Evolutionary conservation across 257 asterid genomes (phyloP).

Genomic region (Osmanthus fragrans): DNA sequence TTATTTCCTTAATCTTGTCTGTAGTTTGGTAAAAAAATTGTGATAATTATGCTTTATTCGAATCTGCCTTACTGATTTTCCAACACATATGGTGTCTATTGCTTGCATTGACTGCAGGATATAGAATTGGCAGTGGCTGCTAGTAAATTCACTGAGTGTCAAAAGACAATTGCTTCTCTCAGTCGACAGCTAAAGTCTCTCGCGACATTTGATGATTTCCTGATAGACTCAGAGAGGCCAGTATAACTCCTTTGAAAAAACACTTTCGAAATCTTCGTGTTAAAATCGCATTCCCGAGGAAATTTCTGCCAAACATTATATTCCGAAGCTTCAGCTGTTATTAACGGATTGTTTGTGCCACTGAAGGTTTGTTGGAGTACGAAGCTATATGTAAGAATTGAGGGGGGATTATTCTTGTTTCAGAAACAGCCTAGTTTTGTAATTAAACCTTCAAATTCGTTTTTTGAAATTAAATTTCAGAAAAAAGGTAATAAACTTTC

Average conservation of each 20-base stretch:
- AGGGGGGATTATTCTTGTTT: not conserved
- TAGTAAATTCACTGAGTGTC: slow-evolving; percentile 45
- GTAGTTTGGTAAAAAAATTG: too few relatives aligned
- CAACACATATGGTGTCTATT: not conserved
- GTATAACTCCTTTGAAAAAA: not conserved
- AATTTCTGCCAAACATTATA: not conserved
- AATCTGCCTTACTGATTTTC: too few relatives aligned
- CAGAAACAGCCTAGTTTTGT: not conserved
- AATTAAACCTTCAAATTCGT: not conserved
- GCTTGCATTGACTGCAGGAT: slow-evolving; percentile 31
- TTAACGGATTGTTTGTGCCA: not conserved
- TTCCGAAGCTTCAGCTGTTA: slow-evolving; percentile 6
- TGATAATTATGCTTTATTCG: too few relatives aligned
- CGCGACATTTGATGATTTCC: slow-evolving; percentile 38
- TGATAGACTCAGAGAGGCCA: slow-evolving; percentile 26
- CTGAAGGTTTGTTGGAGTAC: not conserved
- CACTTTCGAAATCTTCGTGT: not conserved
- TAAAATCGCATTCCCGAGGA: not conserved
- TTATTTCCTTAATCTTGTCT: too few relatives aligned
- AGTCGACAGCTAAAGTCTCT: slow-evolving; percentile 43
- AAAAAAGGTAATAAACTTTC: not conserved
- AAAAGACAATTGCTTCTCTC: slow-evolving; percentile 53
- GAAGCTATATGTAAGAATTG: not conserved
- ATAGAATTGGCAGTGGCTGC: slow-evolving; percentile 49
- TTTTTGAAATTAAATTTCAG: not conserved